phyloP scores from a whole-genome alignment of 2,329 filamentous ascomycete species.

The Verticillium dahliae region DNA sequence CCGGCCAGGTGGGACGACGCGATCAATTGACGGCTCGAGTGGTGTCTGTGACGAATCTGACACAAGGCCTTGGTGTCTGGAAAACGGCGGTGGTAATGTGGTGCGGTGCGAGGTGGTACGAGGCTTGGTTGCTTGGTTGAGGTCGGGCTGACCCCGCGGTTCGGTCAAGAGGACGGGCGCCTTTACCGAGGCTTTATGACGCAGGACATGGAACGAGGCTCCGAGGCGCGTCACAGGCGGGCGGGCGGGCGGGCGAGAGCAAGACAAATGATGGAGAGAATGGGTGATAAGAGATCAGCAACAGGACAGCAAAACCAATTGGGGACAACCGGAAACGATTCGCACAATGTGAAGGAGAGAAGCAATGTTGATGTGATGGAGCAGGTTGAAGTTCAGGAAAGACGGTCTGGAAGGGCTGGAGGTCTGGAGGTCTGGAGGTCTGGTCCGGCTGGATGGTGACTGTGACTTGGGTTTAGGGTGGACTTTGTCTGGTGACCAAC shows the following conservation, averaged over 20 bases:
- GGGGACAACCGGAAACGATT: slow-evolving; percentile 14
- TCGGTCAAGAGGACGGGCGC: slow-evolving; percentile 4
- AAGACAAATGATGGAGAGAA: background rate
- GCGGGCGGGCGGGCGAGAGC: background rate
- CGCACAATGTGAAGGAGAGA: slow-evolving; percentile 10
- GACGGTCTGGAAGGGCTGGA: too few relatives aligned
- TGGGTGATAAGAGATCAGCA: background rate
- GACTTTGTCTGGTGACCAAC: background rate
- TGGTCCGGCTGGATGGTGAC: too few relatives aligned
- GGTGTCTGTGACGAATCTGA: background rate
- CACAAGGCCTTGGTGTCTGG: background rate
- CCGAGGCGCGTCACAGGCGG: background rate
- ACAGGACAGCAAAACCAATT: slow-evolving; percentile 5
- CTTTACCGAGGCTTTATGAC: slow-evolving; percentile 16
- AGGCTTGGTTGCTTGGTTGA: background rate
- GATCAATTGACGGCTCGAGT: background rate
- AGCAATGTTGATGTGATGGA: background rate
- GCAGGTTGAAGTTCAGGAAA: background rate
- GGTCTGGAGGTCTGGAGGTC: too few relatives aligned
- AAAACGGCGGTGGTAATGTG: background rate
- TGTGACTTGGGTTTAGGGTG: background rate
- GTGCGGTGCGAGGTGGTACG: background rate
- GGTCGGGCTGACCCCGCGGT: slow-evolving; percentile 12
- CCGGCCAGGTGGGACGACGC: background rate
- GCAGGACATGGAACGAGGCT: slow-evolving; percentile 12